Conservation (phyloP, 2,329 filamentous ascomycete species). For the Leptosphaerulina australis region DNA sequence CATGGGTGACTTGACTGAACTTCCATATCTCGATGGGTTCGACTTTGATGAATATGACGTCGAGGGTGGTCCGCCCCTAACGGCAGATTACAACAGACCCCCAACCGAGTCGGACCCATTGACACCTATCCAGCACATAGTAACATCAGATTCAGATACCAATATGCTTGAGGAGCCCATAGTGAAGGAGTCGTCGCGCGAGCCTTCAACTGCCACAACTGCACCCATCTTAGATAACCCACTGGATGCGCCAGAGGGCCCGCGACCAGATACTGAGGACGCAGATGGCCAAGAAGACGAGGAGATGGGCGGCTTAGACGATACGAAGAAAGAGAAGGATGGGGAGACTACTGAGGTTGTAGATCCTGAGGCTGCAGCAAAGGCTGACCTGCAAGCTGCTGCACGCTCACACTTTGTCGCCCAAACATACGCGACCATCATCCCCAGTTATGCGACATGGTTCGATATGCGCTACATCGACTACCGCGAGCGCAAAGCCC, state of each 20-base stretch:
- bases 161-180: constrained; percentile 57
- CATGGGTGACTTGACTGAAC: constrained; percentile 2
- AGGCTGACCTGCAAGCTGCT: constrained; percentile 80
- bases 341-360: constrained; percentile 37
- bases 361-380: constrained; percentile 66
- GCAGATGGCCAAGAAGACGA: constrained; percentile 70
- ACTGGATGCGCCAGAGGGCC: constrained; percentile 71
- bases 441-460: constrained; percentile 98
- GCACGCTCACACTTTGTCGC: constrained; percentile 90
- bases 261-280: constrained; percentile 63
- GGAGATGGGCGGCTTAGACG: constrained; percentile 61
- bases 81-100: not conserved
- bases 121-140: not conserved
- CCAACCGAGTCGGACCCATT: not conserved
- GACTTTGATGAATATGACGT: not conserved
- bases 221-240: constrained; percentile 65
- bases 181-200: constrained; percentile 54
- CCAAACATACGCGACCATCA: constrained; percentile 93
- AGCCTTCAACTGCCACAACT: constrained; percentile 65
- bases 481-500: constrained; percentile 87
- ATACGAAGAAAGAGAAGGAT: constrained; percentile 49
- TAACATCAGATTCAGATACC: constrained; percentile 58
- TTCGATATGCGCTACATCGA: constrained; percentile 97
- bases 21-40: not conserved
- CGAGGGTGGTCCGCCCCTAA: not conserved